phyloP scores from a whole-genome alignment of 192 early-diverging fungal species.

The Linnemannia hyalina region DNA sequence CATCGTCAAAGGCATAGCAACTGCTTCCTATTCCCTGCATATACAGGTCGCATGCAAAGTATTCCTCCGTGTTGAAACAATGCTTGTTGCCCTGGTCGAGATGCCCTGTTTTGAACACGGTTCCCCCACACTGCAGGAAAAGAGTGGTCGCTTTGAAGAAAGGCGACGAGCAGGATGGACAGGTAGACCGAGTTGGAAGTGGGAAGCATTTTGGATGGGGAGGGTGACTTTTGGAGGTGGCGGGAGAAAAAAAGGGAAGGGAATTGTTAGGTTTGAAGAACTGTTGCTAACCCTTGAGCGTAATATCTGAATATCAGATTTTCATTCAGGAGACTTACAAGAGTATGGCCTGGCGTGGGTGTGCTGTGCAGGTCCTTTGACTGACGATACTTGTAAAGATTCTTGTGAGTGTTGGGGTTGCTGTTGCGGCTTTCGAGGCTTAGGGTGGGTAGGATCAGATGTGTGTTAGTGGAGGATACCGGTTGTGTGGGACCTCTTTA shows the following conservation, averaged over 20 bases:
- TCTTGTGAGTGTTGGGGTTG: not conserved
- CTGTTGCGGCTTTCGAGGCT: not conserved
- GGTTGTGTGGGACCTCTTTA: not conserved
- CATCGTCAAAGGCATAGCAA: no score
- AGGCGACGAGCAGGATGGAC: not conserved
- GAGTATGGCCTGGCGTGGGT: not conserved
- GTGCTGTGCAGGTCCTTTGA: not conserved
- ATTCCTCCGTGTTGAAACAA: not conserved
- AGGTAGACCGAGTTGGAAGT: not conserved
- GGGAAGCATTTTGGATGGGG: constrained; percentile 1
- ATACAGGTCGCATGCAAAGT: not conserved
- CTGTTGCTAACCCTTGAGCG: not conserved
- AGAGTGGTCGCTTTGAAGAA: not conserved
- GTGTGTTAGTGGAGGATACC: not conserved
- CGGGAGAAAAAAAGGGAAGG: not conserved
- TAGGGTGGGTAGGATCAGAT: not conserved
- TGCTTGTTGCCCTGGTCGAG: not conserved
- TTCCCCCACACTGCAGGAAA: not conserved
- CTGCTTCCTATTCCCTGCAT: not conserved
- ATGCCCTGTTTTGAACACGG: not conserved
- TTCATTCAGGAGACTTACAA: not conserved
- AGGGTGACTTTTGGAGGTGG: not conserved
- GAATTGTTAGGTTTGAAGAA: not conserved
- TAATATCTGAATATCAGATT: no score
- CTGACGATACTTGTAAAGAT: not conserved